Evolutionary conservation across 108 stramenopile species (phyloP).

Genomic region (Nitzschia inconspicua): DNA sequence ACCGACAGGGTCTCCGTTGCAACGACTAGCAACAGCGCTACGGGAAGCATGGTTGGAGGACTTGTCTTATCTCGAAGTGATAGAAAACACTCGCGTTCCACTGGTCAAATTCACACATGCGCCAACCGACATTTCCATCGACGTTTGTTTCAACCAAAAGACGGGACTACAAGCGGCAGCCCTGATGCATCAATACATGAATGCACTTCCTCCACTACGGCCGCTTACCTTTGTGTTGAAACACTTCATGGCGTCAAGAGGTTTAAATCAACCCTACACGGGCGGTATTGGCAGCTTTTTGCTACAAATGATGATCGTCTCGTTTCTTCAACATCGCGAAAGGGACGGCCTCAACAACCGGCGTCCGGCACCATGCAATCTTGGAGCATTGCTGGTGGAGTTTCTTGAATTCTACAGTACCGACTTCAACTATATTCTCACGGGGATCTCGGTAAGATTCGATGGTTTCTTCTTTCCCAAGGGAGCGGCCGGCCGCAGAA

Average conservation of each 20-base stretch:
- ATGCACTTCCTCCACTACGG: conserved; percentile 81
- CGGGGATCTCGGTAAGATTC: conserved; percentile 77
- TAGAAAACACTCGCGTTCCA: conserved; percentile 87
- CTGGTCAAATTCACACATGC: conserved; percentile 92
- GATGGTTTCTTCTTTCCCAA: conserved; percentile 91
- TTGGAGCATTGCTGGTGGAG: conserved; percentile 85
- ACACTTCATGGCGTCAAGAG: conserved; percentile 87
- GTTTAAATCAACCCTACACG: conserved; percentile 90
- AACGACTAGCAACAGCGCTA: conserved; percentile 52
- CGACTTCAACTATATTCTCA: conserved; percentile 87
- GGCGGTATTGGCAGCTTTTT: conserved; percentile 94
- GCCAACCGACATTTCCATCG: conserved; percentile 74
- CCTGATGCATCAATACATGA: conserved; percentile 75
- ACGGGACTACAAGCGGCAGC: conserved; percentile 70
- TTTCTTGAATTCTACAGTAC: conserved; percentile 91
- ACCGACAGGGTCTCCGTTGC: conserved; percentile 39
- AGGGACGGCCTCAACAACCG: conserved; percentile 42
- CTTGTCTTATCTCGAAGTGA: conserved; percentile 83
- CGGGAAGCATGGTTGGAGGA: conserved; percentile 55
- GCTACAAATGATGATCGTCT: conserved; percentile 86
- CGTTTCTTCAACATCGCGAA: conserved; percentile 81
- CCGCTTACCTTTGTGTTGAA: conserved; percentile 93
- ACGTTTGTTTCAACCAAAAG: conserved; percentile 85
- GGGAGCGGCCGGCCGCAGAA: conserved; percentile 45
- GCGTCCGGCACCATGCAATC: conserved; percentile 36